phyloP scores from a whole-genome alignment of 2,329 filamentous ascomycete species.

The Diaporthe aspalathi region DNA sequence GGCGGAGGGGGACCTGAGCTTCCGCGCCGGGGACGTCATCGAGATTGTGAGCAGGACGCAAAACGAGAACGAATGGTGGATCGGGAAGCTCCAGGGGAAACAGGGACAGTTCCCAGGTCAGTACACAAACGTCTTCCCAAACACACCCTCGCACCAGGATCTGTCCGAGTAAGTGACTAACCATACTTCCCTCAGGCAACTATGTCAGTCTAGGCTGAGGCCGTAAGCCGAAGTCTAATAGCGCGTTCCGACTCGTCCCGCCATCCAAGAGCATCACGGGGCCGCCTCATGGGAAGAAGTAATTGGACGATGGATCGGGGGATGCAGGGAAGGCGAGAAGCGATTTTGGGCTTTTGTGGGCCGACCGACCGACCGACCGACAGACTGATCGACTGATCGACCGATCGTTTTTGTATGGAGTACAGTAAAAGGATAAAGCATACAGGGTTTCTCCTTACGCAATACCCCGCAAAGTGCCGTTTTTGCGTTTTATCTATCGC shows the following conservation, averaged over 20 bases:
- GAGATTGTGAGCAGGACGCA: conserved; percentile 86
- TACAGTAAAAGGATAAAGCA: conserved; percentile 33
- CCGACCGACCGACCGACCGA: background rate
- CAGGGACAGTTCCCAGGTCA: conserved; percentile 95
- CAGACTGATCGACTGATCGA: background rate
- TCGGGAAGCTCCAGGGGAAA: conserved; percentile 80
- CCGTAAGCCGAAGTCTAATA: no score
- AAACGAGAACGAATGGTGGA: conserved; percentile 99
- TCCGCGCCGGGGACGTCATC: conserved; percentile 87
- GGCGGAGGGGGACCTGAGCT: conserved; percentile 92
- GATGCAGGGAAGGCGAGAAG: background rate
- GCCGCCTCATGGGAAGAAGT: background rate
- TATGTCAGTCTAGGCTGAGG: conserved; percentile 56
- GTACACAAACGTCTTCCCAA: conserved; percentile 45
- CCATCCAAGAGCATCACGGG: background rate
- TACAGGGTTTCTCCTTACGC: conserved; percentile 32
- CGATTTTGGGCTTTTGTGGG: background rate
- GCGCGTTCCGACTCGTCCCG: background rate
- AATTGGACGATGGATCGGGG: background rate
- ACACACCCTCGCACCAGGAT: background rate
- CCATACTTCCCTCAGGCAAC: conserved; percentile 50
- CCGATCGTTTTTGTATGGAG: conserved; percentile 28
- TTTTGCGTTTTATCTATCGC: background rate
- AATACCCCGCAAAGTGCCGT: conserved; percentile 37
- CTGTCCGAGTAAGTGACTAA: background rate